Evolutionary conservation across 306 rosid species (phyloP), one percentile per base, ranked within the genome.

Genomic region (Cucurbita ficifolia): DNA sequence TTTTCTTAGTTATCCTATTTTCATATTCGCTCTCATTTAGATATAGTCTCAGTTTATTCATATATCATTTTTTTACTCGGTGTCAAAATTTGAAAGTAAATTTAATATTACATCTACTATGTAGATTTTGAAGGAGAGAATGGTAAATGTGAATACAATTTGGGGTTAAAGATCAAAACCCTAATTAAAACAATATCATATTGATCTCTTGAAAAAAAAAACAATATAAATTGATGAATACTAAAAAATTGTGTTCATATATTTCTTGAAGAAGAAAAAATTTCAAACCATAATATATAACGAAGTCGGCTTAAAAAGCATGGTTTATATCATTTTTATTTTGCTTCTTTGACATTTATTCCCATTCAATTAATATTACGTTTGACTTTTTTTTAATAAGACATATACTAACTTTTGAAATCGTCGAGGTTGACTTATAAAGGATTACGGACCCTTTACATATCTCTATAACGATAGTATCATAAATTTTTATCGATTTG

Each of bases 291-390:
- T 63, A 63, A 38, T 40, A 63, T 38, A 62, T 38, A 12, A n/a
- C 4, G 8, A 63, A 63, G 49, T n/a, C 70, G 33, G 33, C 70
- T 38, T 21, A 63, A 63, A 63, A 24, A 59, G 35, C 33, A 63
- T 63, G 70, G 50, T 63, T 40, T 7, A 61, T 61, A 61, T 36
- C n/a, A 61, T 61, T 61, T 10, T 40, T 63, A 63, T 38, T 63
- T 63, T 63, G 50, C 17, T 63, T 63, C 70, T 40, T 63, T 63
- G 70, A 63, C 70, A 63, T 38, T 39, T 40, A 38, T n/a, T 63
- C 48, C 3, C 48, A 4, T 16, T 61, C 69, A 38, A 61, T 61
- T 38, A 61, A 35, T 61, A 35, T 61, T 36, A 61, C 38, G 64
- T 63, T 63, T 63, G 70, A 38, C 70, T 63, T 63, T 63, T 36